Base-by-base conservation (phyloP, 345 rosid genomes). In the Rubroshorea leprosula region DNA sequence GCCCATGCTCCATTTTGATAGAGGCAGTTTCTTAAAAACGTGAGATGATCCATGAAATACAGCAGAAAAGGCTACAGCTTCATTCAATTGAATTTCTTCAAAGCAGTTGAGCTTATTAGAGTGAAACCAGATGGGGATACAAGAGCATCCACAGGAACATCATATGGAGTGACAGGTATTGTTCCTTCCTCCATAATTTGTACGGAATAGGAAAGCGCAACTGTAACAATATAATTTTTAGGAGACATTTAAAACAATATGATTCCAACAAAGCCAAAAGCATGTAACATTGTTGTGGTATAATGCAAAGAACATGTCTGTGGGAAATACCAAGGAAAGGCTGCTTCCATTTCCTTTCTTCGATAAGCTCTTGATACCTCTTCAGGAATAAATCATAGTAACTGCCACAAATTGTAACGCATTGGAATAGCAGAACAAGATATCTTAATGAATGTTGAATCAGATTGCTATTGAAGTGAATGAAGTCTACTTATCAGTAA, bases 351-450 rank as follows among this genome's bases (percentile, higher is more conserved):
- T 59, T 76, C 71, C 67, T 78, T 57, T 78, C 82, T 74, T 63
- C 73, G 21, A 93, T 87, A 67, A 81, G 86, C 31, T 82, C 80
- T 68, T 76, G 78, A 65, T 83, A 92, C 61, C 76, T 83, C 66
- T 63, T 80, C 84, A 86, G 69, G 76, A 91, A 80, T 19, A 83
- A 78, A 72, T 91, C 98, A 35, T 91, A 91, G 58, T 91, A 91
- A 25, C 92, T 83, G 54, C 71, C 51, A 24, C 10, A 11, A 10
- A n/a, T n/a, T n/a, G 17, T 17, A 49, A 57, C n/a, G 51, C 29
- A 57, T 57, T 57, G 18, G 17, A 39, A 29, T 29, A 29, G 4
- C 5, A 29, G 35, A 29, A 29, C n/a, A n/a, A n/a, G n/a, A n/a
- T n/a, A n/a, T n/a, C n/a, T n/a, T n/a, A n/a, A n/a, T n/a, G 35